Percentiles rank a stretch among this genome's conserved stretches.
Evolutionary conservation across 768 basidiomycete genomes (phyloP).

Genomic region (Termitomyces sp.): DNA sequence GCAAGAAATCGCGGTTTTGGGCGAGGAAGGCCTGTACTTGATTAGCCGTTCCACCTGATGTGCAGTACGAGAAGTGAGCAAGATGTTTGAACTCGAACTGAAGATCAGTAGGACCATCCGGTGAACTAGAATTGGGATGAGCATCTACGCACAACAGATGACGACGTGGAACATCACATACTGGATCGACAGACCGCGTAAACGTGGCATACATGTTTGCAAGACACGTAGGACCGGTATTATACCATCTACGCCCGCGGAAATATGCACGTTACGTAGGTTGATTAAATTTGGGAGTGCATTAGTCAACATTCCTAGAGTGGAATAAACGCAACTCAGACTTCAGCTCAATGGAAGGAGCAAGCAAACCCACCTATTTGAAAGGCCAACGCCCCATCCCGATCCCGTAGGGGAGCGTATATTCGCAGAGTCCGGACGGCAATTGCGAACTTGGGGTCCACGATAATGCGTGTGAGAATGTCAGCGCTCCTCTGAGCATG

Average conservation of each 20-base stretch:
- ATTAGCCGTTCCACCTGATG: conserved; percentile 33
- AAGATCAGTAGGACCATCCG: conserved; percentile 38
- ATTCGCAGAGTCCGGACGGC: conserved; percentile 54
- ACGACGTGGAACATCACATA: conserved; percentile 19
- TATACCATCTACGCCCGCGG: conserved; percentile 50
- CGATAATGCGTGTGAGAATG: conserved; percentile 61
- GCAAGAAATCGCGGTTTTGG: conserved; percentile 47
- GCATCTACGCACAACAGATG: background rate
- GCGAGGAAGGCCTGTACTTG: conserved; percentile 41
- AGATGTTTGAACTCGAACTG: conserved; percentile 49
- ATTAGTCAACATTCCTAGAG: conserved; percentile 60
- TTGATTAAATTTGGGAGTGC: conserved; percentile 58
- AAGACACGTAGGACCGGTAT: conserved; percentile 46
- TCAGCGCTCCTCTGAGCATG: conserved; percentile 66
- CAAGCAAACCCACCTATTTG: conserved; percentile 44
- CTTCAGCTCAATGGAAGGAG: background rate
- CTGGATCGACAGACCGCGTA: conserved; percentile 54
- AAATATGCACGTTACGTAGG: conserved; percentile 54
- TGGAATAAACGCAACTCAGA: background rate
- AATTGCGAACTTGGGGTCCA: conserved; percentile 51
- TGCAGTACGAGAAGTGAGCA: conserved; percentile 50
- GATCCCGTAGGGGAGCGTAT: conserved; percentile 44
- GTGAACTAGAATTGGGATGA: conserved; percentile 26
- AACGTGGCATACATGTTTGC: conserved; percentile 42
- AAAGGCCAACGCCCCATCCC: conserved; percentile 50